Evolutionary conservation across 1,139 yeast genomes (phyloP), one percentile per base, ranked within the genome.

Genomic region (Pichia sp.): DNA sequence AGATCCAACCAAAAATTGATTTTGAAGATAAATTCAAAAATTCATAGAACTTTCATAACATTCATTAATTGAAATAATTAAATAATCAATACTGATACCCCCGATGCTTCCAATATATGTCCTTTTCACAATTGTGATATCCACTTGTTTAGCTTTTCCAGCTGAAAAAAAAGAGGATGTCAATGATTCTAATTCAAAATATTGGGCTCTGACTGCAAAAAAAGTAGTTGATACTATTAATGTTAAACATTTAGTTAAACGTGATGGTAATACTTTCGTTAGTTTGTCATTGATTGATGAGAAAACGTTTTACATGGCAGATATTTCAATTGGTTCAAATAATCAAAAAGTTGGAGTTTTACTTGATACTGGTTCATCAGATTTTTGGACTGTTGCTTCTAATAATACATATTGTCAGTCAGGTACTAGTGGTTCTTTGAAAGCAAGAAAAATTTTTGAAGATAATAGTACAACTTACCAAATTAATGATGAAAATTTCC

Each of bases 291-390:
- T 80, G 28, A 52, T 58, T 20, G 78, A 78, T 56, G 63, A 67
- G 48, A 59, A 61, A 22, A 70, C 75, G 3, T 79, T 74, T 55
- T 80, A 79, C 57, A 62, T 73, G 51, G 74, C 76, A 1, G 62
- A 65, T 23, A 55, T 78, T 30, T 58, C 62, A n/a, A 59, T 82
- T 20, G 90, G 92, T 3, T 72, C 84, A 1, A 71, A 78, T 7
- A 59, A 67, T 0, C 80, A 78, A 53, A 59, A 67, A 9, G 71
- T 82, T 29, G 66, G 66, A 6, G 79, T 80, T 3, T 63, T 79
- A 48, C 61, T 82, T 36, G 89, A 82, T 57, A 80, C 87, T 5
- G 87, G 87, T 0, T 79, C 86, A 3, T 70, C 84, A 7, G 89
- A 82, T 59, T 64, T 81, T 51, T 82, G 87, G 87, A 74, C 80